Conservation (phyloP, 352 stramenopile genomes). For the Globisporangium paroecandrum region DNA sequence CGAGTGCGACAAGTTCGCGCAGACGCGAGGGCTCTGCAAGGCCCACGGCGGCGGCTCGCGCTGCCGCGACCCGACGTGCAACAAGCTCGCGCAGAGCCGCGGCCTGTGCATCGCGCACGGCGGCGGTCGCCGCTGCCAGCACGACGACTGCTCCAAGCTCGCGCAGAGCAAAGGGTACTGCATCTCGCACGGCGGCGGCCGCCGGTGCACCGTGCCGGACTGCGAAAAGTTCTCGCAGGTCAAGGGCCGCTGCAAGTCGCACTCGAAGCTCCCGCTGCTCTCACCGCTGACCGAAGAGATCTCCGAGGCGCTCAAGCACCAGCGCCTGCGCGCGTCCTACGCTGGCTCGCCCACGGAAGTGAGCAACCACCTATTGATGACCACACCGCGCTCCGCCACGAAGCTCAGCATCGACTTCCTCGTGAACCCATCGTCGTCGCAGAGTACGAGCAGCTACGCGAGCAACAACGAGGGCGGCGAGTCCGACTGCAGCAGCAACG, state of each 20-base stretch:
- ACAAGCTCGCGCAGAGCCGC: slow-evolving; percentile 77
- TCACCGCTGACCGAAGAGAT: slow-evolving; percentile 20
- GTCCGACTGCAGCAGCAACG: slow-evolving; percentile 13
- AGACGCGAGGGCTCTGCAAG: slow-evolving; percentile 79
- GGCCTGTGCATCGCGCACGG: slow-evolving; percentile 79
- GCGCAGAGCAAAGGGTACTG: slow-evolving; percentile 80
- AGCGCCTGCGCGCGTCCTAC: slow-evolving; percentile 13
- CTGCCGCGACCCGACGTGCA: slow-evolving; percentile 71
- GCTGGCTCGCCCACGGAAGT: slow-evolving; percentile 27
- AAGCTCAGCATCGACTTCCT: slow-evolving; percentile 67
- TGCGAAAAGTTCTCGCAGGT: slow-evolving; percentile 89
- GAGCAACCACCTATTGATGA: slow-evolving; percentile 12
- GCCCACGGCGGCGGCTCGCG: slow-evolving; percentile 79
- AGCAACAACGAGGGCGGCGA: background rate
- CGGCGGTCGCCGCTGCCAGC: slow-evolving; percentile 69
- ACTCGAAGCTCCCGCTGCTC: slow-evolving; percentile 60
- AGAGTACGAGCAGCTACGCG: slow-evolving; percentile 2
- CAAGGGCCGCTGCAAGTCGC: slow-evolving; percentile 82
- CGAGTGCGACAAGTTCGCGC: slow-evolving; percentile 81
- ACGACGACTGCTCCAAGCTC: slow-evolving; percentile 66
- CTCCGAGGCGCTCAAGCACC: slow-evolving; percentile 20
- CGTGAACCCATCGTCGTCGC: slow-evolving; percentile 27
- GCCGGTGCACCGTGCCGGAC: slow-evolving; percentile 62
- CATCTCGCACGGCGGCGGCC: slow-evolving; percentile 78
- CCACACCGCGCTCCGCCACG: slow-evolving; percentile 27